Evolutionary conservation across 805 yeast genomes (phyloP).

Genomic region (Debaryomyces tyrocola): DNA sequence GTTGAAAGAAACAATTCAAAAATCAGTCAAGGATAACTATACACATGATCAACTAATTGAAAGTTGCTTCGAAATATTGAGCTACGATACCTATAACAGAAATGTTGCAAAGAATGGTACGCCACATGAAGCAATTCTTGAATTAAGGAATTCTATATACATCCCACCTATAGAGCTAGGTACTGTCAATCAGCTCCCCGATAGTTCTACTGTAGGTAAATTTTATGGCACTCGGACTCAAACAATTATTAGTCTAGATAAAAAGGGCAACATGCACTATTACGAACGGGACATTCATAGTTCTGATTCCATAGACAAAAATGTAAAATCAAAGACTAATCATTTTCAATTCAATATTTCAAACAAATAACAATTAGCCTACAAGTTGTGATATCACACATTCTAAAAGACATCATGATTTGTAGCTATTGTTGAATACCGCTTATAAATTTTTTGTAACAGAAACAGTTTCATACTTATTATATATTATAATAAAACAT

Average conservation of each 20-base stretch:
- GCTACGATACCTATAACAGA: conserved; percentile 38
- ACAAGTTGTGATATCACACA: background rate
- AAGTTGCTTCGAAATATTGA: conserved; percentile 55
- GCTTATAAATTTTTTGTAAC: no score
- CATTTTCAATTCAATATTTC: conserved; percentile 15
- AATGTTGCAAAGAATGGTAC: conserved; percentile 9
- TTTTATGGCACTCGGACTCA: conserved; percentile 89
- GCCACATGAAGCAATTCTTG: conserved; percentile 27
- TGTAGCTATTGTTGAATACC: no score
- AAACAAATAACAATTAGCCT: conserved; percentile 4
- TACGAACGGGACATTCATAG: conserved; percentile 61
- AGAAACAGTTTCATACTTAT: no score
- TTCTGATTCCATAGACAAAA: conserved; percentile 29
- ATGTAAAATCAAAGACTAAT: conserved; percentile 7
- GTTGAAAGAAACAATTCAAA: conserved; percentile 20
- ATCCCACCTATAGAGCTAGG: conserved; percentile 61
- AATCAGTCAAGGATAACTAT: conserved; percentile 12
- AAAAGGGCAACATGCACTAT: conserved; percentile 52
- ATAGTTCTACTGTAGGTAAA: conserved; percentile 37
- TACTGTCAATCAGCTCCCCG: conserved; percentile 10
- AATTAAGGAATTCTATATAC: conserved; percentile 60
- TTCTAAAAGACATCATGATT: no score
- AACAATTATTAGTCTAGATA: conserved; percentile 65
- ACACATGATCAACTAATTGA: conserved; percentile 45
- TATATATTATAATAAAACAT: no score